Evolutionary conservation across 2,329 filamentous ascomycete species (phyloP).

Genomic region (Tolypocladium capitatum): DNA sequence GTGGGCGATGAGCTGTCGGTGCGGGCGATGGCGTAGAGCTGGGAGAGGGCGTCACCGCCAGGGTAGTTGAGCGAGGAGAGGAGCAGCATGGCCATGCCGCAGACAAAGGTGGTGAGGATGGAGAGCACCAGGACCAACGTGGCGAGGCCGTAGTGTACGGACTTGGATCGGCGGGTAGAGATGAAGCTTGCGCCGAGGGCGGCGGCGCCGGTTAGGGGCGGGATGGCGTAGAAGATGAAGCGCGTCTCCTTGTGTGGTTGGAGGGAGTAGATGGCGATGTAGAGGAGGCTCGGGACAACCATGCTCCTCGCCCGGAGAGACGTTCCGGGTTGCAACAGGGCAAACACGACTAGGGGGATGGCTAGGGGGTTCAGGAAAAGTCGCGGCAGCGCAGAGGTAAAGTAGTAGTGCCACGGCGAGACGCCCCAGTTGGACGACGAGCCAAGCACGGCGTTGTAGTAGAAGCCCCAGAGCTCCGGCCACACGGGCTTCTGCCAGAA

Average conservation of each 20-base stretch:
- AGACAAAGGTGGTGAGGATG: constrained; percentile 42
- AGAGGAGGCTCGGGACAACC: constrained; percentile 55
- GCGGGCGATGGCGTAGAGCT: constrained; percentile 27
- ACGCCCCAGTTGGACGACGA: constrained; percentile 80
- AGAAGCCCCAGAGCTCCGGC: constrained; percentile 83
- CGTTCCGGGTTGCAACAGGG: constrained; percentile 35
- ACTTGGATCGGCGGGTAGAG: constrained; percentile 52
- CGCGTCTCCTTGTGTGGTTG: constrained; percentile 94
- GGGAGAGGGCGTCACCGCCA: constrained; percentile 63
- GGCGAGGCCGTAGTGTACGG: constrained; percentile 37
- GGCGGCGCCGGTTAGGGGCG: constrained; percentile 64
- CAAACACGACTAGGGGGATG: constrained; percentile 39
- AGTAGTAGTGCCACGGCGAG: constrained; percentile 78
- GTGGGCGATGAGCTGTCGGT: constrained; percentile 8
- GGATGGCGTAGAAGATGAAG: constrained; percentile 83
- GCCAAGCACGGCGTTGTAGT: constrained; percentile 77
- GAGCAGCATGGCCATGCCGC: constrained; percentile 55
- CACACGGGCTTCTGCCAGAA: constrained; percentile 84
- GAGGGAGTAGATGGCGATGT: constrained; percentile 70
- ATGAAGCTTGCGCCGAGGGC: constrained; percentile 61
- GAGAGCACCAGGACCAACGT: constrained; percentile 45
- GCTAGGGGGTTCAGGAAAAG: constrained; percentile 69
- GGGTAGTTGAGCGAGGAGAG: constrained; percentile 88
- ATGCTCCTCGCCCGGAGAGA: constrained; percentile 30
- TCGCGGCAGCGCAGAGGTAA: constrained; percentile 65